Percentiles rank a stretch among this genome's conserved stretches.
Evolutionary conservation across 805 yeast genomes (phyloP).

Genomic region (Candida ficus): DNA sequence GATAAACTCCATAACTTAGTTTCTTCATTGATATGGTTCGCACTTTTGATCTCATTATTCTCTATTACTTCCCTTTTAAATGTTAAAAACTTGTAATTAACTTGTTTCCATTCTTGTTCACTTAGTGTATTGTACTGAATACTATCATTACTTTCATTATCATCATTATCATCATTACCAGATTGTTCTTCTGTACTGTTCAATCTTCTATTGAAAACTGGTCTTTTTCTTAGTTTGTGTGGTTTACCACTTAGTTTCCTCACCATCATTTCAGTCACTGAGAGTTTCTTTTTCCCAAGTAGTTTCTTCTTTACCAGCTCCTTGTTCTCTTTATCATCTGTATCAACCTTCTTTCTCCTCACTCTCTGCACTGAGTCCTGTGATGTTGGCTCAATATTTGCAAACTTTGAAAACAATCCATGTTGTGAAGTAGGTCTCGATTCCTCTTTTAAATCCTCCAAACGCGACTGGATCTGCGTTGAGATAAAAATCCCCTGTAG

Average conservation of each 20-base stretch:
- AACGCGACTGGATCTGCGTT: conserved; percentile 21
- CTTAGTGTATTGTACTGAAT: not conserved
- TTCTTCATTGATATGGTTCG: not conserved
- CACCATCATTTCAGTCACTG: conserved; percentile 6
- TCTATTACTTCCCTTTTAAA: not conserved
- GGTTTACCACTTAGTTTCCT: conserved; percentile 10
- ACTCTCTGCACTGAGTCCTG: not conserved
- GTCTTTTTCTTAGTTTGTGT: not conserved
- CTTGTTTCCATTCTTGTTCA: conserved; percentile 4
- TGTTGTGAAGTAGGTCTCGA: too few species aligned
- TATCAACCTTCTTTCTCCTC: not conserved
- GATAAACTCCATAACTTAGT: not conserved
- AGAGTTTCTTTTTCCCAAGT: conserved; percentile 3
- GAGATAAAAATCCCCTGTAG: conserved; percentile 14
- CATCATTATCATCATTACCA: not conserved
- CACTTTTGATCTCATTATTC: not conserved
- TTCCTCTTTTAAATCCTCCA: conserved; percentile 17
- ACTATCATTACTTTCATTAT: not conserved
- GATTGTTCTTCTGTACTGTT: too few species aligned
- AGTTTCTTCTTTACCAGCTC: not conserved
- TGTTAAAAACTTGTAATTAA: conserved; percentile 1
- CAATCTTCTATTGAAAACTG: too few species aligned
- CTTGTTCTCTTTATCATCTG: not conserved
- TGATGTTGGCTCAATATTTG: not conserved
- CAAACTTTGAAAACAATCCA: conserved; percentile 2